A percentile compares a stretch with the other conserved stretches of the same genome.
phyloP scores from a whole-genome alignment of 129 eudicot species.

The Scalesia atractyloides region DNA sequence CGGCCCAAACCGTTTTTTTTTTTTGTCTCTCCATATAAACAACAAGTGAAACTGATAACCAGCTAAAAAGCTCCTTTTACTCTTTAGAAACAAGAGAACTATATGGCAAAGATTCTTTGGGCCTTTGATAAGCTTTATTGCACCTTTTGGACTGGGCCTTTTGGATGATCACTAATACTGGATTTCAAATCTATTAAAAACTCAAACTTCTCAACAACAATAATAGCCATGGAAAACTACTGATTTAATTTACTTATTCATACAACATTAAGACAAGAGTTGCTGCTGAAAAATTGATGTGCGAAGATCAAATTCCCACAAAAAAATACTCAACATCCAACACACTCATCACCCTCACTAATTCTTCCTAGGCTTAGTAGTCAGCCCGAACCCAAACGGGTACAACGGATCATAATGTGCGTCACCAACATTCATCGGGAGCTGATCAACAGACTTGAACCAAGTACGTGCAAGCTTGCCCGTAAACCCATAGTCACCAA shows the following conservation, averaged over 20 bases:
- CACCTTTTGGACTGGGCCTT: not conserved
- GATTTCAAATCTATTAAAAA: not conserved
- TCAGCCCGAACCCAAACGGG: constrained; percentile 73
- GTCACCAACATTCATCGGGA: constrained; percentile 84
- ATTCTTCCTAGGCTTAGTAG: constrained; percentile 44
- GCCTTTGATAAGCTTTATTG: not conserved
- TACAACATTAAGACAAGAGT: constrained; percentile 19
- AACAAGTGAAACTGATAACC: too few relatives aligned
- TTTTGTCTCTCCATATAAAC: too few relatives aligned
- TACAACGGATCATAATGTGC: constrained; percentile 71
- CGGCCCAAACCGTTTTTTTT: too few relatives aligned
- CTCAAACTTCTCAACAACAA: not conserved
- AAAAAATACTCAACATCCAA: constrained; percentile 23
- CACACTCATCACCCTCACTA: constrained; percentile 22
- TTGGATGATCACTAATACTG: not conserved
- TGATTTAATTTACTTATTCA: constrained; percentile 28
- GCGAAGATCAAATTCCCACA: constrained; percentile 22
- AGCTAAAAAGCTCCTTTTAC: too few relatives aligned
- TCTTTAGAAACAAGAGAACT: not conserved
- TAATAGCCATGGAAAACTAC: constrained; percentile 3
- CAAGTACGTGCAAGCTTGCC: constrained; percentile 75
- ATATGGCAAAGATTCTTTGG: not conserved
- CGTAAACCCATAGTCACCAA: constrained; percentile 73
- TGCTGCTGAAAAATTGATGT: not conserved
- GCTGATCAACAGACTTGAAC: constrained; percentile 80